A percentile compares a stretch with the other conserved stretches of the same genome.
Evolutionary conservation across 257 asterid species (phyloP).

Genomic region (Solanum dulcamara): DNA sequence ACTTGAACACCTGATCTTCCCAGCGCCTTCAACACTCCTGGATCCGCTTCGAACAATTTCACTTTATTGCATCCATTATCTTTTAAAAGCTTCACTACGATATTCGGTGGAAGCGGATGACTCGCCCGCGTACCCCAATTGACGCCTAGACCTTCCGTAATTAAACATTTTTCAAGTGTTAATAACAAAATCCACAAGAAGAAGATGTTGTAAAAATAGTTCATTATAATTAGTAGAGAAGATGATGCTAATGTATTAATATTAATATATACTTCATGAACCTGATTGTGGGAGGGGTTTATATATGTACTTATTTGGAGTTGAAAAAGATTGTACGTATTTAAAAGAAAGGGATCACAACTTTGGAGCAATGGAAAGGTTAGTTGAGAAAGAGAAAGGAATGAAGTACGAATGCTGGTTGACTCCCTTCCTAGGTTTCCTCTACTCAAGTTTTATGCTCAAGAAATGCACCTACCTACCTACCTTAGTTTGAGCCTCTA

Average conservation of each 20-base stretch:
- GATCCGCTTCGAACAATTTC: constrained; percentile 80
- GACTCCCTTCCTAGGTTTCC: constrained; percentile 15
- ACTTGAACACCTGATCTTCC: constrained; percentile 72
- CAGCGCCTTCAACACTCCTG: constrained; percentile 49
- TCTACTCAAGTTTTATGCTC: constrained; percentile 7
- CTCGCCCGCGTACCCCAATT: constrained; percentile 64
- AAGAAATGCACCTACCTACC: constrained; percentile 27
- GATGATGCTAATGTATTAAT: background rate
- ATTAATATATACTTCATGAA: too few relatives aligned
- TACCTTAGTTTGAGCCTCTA: background rate
- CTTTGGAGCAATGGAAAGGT: background rate
- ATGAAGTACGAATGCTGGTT: constrained; percentile 23
- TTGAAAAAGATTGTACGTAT: background rate
- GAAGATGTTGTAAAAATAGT: background rate
- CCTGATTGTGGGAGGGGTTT: background rate
- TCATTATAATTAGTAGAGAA: constrained; percentile 14
- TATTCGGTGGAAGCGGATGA: constrained; percentile 60
- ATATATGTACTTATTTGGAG: background rate
- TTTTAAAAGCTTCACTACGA: constrained; percentile 57
- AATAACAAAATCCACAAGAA: constrained; percentile 18
- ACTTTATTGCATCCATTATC: constrained; percentile 77
- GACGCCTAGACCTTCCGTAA: constrained; percentile 39
- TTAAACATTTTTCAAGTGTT: background rate
- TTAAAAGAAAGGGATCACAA: background rate
- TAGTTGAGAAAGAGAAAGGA: constrained; percentile 28